Conservation (phyloP, 1,284 basidiomycete genomes). For the Heterobasidion irregulare region DNA sequence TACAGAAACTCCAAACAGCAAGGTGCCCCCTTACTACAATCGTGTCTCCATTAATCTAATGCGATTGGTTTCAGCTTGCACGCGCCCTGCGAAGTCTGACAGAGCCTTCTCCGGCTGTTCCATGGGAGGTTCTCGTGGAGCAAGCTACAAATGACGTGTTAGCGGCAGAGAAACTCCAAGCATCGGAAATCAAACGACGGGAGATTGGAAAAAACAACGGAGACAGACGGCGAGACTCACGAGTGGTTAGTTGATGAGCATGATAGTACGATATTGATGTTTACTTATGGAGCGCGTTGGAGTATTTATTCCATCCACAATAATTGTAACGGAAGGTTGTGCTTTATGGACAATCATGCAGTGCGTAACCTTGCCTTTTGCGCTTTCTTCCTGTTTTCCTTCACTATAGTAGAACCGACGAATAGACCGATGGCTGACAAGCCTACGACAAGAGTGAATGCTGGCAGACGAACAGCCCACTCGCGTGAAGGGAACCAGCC, state of each 20-base stretch:
- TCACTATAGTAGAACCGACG: constrained; percentile 66
- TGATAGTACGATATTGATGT: too few relatives aligned
- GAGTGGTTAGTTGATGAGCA: neutral
- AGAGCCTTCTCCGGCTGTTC: constrained; percentile 5
- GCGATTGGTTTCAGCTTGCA: constrained; percentile 5
- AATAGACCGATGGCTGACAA: constrained; percentile 73
- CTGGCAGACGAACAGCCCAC: constrained; percentile 86
- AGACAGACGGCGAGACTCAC: constrained; percentile 9
- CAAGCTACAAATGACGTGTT: constrained; percentile 11
- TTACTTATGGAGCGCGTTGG: too few relatives aligned
- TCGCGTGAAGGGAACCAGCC: constrained; percentile 77
- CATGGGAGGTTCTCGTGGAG: constrained; percentile 9
- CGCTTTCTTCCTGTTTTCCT: constrained; percentile 66
- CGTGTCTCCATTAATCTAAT: neutral
- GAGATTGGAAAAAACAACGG: neutral
- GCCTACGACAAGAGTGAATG: constrained; percentile 74
- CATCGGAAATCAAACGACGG: constrained; percentile 7
- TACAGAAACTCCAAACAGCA: constrained; percentile 9
- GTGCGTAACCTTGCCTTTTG: constrained; percentile 46
- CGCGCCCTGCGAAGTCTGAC: constrained; percentile 8
- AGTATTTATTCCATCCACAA: too few relatives aligned
- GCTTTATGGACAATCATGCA: constrained; percentile 27
- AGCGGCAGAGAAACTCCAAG: constrained; percentile 12
- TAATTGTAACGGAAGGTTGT: too few relatives aligned
- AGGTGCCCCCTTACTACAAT: constrained; percentile 4